phyloP scores from a whole-genome alignment of 2,329 filamentous ascomycete genomes.

The Aureobasidium sp. region DNA sequence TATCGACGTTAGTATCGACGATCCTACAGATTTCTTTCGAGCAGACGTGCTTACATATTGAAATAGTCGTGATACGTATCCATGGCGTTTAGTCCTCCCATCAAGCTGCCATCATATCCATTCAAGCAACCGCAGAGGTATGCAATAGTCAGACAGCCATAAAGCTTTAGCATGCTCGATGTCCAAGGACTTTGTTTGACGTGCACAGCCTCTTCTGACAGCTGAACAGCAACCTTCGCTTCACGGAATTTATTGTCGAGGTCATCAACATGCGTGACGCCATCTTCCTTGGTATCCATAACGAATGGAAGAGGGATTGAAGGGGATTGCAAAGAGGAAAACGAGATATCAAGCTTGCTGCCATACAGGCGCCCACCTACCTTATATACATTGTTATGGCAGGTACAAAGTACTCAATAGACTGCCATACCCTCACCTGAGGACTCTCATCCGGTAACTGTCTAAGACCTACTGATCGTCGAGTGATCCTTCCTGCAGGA shows the following conservation, averaged over 20 bases:
- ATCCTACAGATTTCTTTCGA: not conserved
- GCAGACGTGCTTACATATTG: not conserved
- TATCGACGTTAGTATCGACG: not conserved
- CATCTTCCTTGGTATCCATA: conserved; percentile 4
- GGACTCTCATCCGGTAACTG: not conserved
- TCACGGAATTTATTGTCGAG: not conserved
- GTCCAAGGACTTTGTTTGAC: conserved; percentile 4
- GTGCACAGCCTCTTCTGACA: not conserved
- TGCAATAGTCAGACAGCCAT: conserved; percentile 2
- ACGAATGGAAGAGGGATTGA: not conserved
- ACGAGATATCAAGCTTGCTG: not conserved
- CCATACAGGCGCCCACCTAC: not conserved
- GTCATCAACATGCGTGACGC: conserved; percentile 2
- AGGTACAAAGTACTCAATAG: not conserved
- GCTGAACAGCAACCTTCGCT: conserved; percentile 1
- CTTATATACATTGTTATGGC: not conserved
- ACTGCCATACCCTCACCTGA: not conserved
- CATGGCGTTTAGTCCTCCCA: conserved; percentile 1
- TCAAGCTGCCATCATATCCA: conserved; percentile 9
- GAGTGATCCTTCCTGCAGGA: not conserved
- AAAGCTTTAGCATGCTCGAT: not conserved
- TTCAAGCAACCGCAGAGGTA: conserved; percentile 11
- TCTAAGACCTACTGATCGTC: conserved; percentile 4
- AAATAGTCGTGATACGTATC: not conserved
- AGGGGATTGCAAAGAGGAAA: not conserved